Evolutionary conservation across 371 early-diverging fungal genomes (phyloP).

Genomic region (Apophysomyces variabilis): DNA sequence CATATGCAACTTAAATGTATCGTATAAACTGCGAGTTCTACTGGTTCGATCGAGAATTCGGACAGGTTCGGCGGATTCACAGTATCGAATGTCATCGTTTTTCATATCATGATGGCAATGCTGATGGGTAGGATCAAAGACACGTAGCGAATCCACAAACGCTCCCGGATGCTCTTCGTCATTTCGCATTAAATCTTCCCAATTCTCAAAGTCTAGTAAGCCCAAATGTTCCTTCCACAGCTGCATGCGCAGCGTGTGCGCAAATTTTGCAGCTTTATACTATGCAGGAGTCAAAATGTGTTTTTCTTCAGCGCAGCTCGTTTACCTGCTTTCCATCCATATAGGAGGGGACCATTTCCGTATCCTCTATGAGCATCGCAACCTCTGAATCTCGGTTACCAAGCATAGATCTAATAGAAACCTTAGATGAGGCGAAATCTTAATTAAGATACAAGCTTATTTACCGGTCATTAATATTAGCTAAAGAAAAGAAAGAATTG

Average conservation of each 20-base stretch:
- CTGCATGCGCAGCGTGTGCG: conserved; percentile 74
- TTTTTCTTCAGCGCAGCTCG: too few relatives aligned
- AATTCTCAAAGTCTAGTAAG: conserved; percentile 54
- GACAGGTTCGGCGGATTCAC: conserved; percentile 40
- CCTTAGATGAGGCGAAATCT: neutral
- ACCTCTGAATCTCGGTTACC: conserved; percentile 94
- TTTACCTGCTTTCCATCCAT: conserved; percentile 75
- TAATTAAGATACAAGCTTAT: neutral
- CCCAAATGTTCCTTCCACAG: conserved; percentile 92
- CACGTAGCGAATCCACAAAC: neutral
- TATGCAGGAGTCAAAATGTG: conserved; percentile 17
- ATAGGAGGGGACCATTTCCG: conserved; percentile 63
- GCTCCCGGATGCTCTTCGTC: neutral
- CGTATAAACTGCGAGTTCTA: conserved; percentile 43
- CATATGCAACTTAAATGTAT: conserved; percentile 26
- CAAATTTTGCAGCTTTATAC: conserved; percentile 77
- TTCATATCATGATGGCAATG: neutral
- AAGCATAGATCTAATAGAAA: conserved; percentile 63
- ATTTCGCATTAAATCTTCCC: conserved; percentile 38
- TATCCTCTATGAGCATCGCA: conserved; percentile 84
- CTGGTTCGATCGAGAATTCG: conserved; percentile 44
- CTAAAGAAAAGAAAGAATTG: conserved; percentile 17
- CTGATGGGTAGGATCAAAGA: neutral
- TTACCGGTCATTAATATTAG: conserved; percentile 53
- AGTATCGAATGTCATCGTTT: conserved; percentile 34